Evolutionary conservation across 2,329 filamentous ascomycete genomes (phyloP), one percentile per base, ranked within the genome.

Genomic region (Nemania serpens): DNA sequence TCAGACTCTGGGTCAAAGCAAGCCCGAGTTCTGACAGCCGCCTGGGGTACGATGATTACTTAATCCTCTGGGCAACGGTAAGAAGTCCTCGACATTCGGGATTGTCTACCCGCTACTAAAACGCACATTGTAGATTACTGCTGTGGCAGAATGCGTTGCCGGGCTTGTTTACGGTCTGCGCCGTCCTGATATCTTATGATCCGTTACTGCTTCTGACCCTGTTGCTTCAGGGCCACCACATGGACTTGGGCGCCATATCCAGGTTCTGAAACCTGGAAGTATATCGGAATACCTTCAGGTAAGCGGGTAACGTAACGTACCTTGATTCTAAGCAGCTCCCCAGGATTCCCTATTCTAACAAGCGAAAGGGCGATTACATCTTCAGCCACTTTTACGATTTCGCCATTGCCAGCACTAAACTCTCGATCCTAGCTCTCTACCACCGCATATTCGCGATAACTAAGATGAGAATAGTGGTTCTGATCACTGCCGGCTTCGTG

Each of bases 301-400:
- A 62, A 49, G 63, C n/a, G 1, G n/a, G 12, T 15, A 3, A 34
- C 1, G 5, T 43, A 2, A 5, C 13, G 11, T n/a, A n/a, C n/a
- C n/a, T 6, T 10, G 6, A 2, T 11, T 11, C 10, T 13, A 1
- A n/a, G 34, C 15, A 22, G 3, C 15, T 37, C 11, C 13, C 6
- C n/a, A 20, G n/a, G 7, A 10, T n/a, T 11, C 9, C n/a, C 13
- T 48, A 63, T 36, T 50, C 54, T 55, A 10, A 71, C 29, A 13
- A 1, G 29, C 20, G 17, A 18, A 41, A 72, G 70, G 70, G 68
- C 46, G 68, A 69, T 48, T 72, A 72, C 48, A 69, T 72, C 25
- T 69, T 71, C 50, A 70, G 66, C 37, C 70, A 72, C 47, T 67
- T 71, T 46, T 72, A 72, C 52, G 64, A 71, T 33, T 59, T 69